phyloP scores from a whole-genome alignment of 2,329 filamentous ascomycete species.

The Neonectria coccinea region DNA sequence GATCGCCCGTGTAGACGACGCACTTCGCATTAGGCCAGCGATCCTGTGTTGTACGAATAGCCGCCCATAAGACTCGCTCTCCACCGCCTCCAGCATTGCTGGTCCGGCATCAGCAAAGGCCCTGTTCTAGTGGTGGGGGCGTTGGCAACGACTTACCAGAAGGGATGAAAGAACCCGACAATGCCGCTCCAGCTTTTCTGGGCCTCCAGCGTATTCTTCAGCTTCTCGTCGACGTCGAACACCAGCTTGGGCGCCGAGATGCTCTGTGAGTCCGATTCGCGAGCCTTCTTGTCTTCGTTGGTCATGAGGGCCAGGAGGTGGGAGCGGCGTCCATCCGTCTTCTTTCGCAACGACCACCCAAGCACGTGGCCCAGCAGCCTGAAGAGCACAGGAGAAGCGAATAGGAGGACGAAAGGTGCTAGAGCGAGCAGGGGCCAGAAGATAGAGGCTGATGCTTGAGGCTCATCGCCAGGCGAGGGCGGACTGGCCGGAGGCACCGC shows the following conservation, averaged over 20 bases:
- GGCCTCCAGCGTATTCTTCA: conserved; percentile 50
- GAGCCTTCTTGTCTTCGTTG: conserved; percentile 57
- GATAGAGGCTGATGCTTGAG: conserved; percentile 10
- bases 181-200: conserved; percentile 80
- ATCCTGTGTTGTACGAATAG: conserved; percentile 89
- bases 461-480: conserved; percentile 5
- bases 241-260: conserved; percentile 72
- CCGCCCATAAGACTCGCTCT: conserved; percentile 96
- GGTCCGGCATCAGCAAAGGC: conserved; percentile 25
- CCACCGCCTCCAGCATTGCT: conserved; percentile 97
- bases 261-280: conserved; percentile 50
- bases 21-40: conserved; percentile 91
- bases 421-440: conserved; percentile 31
- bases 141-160: conserved; percentile 73
- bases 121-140: conserved; percentile 6
- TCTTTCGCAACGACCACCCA: conserved; percentile 72
- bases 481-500: conserved; percentile 17
- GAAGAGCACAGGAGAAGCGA: conserved; percentile 44
- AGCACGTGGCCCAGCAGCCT: conserved; percentile 56
- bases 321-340: conserved; percentile 71
- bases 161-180: conserved; percentile 97
- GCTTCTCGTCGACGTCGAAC: conserved; percentile 54
- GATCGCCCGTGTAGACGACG: conserved; percentile 94
- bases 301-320: conserved; percentile 66
- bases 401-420: conserved; percentile 35